Evolutionary conservation across 805 yeast species (phyloP), one percentile per base, ranked within the genome.

Genomic region (Saccharomycopsis sp.): DNA sequence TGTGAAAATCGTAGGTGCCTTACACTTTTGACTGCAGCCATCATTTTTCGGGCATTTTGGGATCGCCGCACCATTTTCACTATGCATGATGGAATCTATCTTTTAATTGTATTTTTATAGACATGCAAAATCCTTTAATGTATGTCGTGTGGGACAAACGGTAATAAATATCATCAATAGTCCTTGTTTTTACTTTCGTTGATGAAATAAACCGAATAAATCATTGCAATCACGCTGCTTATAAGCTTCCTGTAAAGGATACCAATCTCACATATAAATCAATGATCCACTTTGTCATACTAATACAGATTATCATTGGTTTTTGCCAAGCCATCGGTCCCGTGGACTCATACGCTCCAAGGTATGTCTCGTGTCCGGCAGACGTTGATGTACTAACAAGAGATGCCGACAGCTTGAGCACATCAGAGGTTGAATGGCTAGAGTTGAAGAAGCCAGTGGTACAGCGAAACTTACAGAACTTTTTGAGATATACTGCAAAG

Each of bases 341-440:
- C 0, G 70, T 76, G 21, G 67, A 53, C 15, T 54, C 73, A 9
- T 79, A 79, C 58, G 79, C 80, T 0, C 83, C 83, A 0, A 75
- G 73, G 2, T 56, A 66, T 3, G 71, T 75, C n/a, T 61, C 63
- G n/a, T 79, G 83, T 58, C 83, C 83, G 60, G 62, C 56, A 0
- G 64, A 64, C 18, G 55, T 46, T 18, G 52, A 40, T 20, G 21
- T 18, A 5, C 62, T 75, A 3, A 68, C 75, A 1, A 76, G 90
- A 66, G 71, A 70, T 7, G 87, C 87, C 1, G 65, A 65, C 47
- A 64, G 66, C 2, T 62, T 84, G 7, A 78, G 84, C 1, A 63
- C 65, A 1, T 66, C 70, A 9, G 91, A 85, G 64, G 52, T 62
- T 0, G 75, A 65, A 0, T 85, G 89, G 89, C 64, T 85, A 9